phyloP scores from a whole-genome alignment of 108 stramenopile genomes.

The Epithemia pelagica region DNA sequence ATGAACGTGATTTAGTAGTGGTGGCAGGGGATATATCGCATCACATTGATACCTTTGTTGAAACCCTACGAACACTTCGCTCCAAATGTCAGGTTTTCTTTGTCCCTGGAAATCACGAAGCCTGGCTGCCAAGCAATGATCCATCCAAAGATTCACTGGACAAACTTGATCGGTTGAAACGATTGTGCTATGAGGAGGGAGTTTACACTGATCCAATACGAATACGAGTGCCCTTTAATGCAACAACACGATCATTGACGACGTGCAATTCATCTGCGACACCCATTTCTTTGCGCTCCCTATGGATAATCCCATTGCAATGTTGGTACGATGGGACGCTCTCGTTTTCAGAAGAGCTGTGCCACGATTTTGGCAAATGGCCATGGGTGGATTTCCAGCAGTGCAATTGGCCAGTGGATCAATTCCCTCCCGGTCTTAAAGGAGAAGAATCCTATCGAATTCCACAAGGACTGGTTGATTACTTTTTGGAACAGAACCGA shows the following conservation, averaged over 20 bases:
- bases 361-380: constrained; percentile 37
- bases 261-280: not conserved
- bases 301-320: constrained; percentile 37
- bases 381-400: constrained; percentile 52
- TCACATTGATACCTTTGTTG: constrained; percentile 19
- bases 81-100: constrained; percentile 32
- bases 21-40: constrained; percentile 63
- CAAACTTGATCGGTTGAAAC: constrained; percentile 27
- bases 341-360: constrained; percentile 32
- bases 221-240: constrained; percentile 8
- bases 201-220: constrained; percentile 28
- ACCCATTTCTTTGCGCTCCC: not conserved
- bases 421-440: not conserved
- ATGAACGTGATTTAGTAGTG: constrained; percentile 22
- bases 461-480: constrained; percentile 28
- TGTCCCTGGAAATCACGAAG: constrained; percentile 57
- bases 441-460: constrained; percentile 11
- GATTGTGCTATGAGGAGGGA: constrained; percentile 23
- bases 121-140: constrained; percentile 29
- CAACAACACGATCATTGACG: not conserved
- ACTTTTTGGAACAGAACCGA: constrained; percentile 24
- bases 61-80: constrained; percentile 19
- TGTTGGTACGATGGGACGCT: constrained; percentile 56
- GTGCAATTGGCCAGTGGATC: constrained; percentile 33
- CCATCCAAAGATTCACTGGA: constrained; percentile 13